Evolutionary conservation across 441 rosid species (phyloP), one percentile per base, ranked within the genome.

Genomic region (Erysimum cheiri): DNA sequence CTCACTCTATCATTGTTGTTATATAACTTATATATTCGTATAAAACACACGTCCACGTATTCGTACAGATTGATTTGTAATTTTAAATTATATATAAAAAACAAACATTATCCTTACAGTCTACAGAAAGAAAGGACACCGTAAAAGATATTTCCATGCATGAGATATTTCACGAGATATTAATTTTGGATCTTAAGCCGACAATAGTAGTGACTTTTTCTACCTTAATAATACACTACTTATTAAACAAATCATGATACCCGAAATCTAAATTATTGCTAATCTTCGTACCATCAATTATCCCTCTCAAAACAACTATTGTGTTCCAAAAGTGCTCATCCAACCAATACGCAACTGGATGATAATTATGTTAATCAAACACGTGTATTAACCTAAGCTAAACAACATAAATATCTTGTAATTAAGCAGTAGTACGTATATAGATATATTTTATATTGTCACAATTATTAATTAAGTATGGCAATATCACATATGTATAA

Each of bases 91-190:
- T 46, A 17, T 8, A 35, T 12, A 17, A 0, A 22, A 28, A 41
- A 8, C 49, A 14, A 47, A 73, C 67, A 73, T 59, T 73, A 73
- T 73, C 72, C 77, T 49, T 22, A 66, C 40, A 59, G 77, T 73
- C 72, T 22, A 50, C 15, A 15, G 22, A 40, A 49, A 49, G 31
- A 59, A 47, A 69, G 7, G 73, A 69, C 70, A 73, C 49, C 55
- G 71, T 65, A 49, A 48, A 64, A 26, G 72, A 59, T 69, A 69
- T 69, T 69, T 69, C 28, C 66, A 69, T 69, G 73, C 73, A 69
- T 69, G 44, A 59, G 52, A 69, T 69, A 67, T 67, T 54, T 11
- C 40, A 54, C 3, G 36, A 52, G 12, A 39, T 65, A 15, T 26
- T 71, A 55, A 3, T 26, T 58, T 58, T 65, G 67, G 67, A 73